Evolutionary conservation across 164 flowering plant species (phyloP), one percentile per base, ranked within the genome.

Genomic region (Chimonanthus salicifolius): DNA sequence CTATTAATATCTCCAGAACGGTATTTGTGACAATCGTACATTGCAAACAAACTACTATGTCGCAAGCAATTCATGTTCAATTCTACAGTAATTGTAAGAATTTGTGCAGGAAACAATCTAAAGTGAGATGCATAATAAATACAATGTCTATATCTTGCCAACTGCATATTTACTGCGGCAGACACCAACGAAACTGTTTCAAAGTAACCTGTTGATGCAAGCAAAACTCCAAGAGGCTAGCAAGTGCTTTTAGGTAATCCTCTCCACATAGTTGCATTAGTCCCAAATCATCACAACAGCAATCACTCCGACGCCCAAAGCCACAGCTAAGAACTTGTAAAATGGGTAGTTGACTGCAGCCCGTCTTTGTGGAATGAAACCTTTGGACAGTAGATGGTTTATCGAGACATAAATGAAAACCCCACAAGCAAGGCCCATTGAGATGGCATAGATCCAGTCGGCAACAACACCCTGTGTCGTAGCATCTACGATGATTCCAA

Each of bases 201-300:
- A 33, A 33, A 33, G 33, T 33, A 33, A 33, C 33, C 33, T 33
- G 33, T 33, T 33, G 33, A 33, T 33, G 33, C 33, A 33, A 33
- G 33, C 33, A 33, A 33, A 0, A 33, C 33, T 33, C 33, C 33
- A 33, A 33, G 2, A 33, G 33, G 33, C 33, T 33, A 33, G 33
- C 33, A 33, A 33, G 33, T 33, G 64, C 20, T 10, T 65, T 43
- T 47, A 65, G 68, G 46, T 15, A 43, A 43, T 45, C 68, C 13
- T 44, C 47, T 45, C 47, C 11, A n/a, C 48, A 13, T 45, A 44
- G 68, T 44, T 44, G 68, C 77, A 75, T 43, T 71, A 69, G 74
- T 90, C 93, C 95, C 93, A 90, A 5, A 89, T 90, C 95, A 90
- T 90, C 44, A 90, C 95, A 58, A 90, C 85, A 1, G 92, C 88